Evolutionary conservation across 768 basidiomycete species (phyloP), one percentile per base, ranked within the genome.

Genomic region (Suillus variegatus): DNA sequence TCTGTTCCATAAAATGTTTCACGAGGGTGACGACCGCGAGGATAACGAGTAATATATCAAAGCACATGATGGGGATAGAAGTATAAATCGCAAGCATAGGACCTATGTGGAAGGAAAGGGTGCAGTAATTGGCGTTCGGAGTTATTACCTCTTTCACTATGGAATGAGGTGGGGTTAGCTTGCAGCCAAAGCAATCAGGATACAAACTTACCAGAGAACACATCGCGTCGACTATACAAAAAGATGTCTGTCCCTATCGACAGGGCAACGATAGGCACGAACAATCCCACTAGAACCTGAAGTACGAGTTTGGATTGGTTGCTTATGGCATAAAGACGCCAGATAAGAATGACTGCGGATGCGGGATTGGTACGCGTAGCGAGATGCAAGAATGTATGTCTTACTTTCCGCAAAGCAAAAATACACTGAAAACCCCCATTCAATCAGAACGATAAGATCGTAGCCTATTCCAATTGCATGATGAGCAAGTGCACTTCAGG

Each of bases 361-460:
- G 14, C 10, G 25, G 41, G 1, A 7, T 60, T 18, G 22, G 16
- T 28, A 28, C 6, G 22, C 3, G 6, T 43, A 55, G 12, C 35
- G 12, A 38, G 57, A 43, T 41, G 22, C 14, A 14, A 40, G 14
- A 25, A 40, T 22, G 38, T 9, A 25, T 10, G 25, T 4, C 38
- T 41, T 40, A 25, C 57, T 16, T 40, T 58, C 57, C 22, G 57
- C 57, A 40, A 58, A 58, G 38, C 14, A 40, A 41, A 58, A 58
- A 58, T 58, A 58, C 14, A 58, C 57, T 10, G 57, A 58, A 40
- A 58, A 58, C 5, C 57, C 57, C 57, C 57, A 58, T 40, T 58
- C 57, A 18, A 58, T 58, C 9, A 58, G 16, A 41, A 58, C 38
- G 9, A 58, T 16, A 58, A 58, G 38, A 58, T 25, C 38, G 22